phyloP scores from a whole-genome alignment of 2,329 filamentous ascomycete species.

The Claviceps cyperi region DNA sequence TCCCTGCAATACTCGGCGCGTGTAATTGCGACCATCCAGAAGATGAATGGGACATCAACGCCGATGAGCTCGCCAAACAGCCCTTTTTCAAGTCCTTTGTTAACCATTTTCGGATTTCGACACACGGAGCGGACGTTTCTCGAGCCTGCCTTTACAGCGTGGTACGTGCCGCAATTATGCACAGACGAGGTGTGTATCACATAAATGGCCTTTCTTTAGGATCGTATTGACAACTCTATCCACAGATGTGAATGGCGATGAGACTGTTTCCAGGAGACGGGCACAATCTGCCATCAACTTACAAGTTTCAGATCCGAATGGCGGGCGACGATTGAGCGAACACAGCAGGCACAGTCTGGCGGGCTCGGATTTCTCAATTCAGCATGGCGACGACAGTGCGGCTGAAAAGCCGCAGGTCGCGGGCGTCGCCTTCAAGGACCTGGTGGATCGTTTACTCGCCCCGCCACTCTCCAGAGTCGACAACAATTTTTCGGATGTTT shows the following conservation, averaged over 20 bases:
- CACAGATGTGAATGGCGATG: slow-evolving; percentile 25
- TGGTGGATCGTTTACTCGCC: slow-evolving; percentile 76
- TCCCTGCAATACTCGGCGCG: slow-evolving; percentile 71
- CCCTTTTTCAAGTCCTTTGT: slow-evolving; percentile 54
- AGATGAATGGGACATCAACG: slow-evolving; percentile 55
- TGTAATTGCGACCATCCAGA: slow-evolving; percentile 78
- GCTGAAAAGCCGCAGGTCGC: slow-evolving; percentile 33
- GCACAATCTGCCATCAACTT: slow-evolving; percentile 49
- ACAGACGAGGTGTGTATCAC: slow-evolving; percentile 47
- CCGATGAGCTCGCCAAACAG: slow-evolving; percentile 46
- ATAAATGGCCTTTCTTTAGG: background rate
- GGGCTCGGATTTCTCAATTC: slow-evolving; percentile 55
- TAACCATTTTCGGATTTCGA: slow-evolving; percentile 59
- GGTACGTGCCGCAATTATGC: slow-evolving; percentile 53
- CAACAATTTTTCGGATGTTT: slow-evolving; percentile 74
- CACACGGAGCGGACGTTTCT: slow-evolving; percentile 54
- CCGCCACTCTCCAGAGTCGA: slow-evolving; percentile 78
- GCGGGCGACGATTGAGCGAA: slow-evolving; percentile 40
- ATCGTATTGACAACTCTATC: background rate
- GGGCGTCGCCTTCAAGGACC: slow-evolving; percentile 49
- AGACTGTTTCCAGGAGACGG: slow-evolving; percentile 34
- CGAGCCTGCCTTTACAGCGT: slow-evolving; percentile 65
- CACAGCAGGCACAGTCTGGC: slow-evolving; percentile 55
- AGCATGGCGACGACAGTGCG: slow-evolving; percentile 49
- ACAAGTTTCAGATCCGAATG: slow-evolving; percentile 37